Evolutionary conservation across 139 green algal species (phyloP).

Genomic region (Closterium sp.): DNA sequence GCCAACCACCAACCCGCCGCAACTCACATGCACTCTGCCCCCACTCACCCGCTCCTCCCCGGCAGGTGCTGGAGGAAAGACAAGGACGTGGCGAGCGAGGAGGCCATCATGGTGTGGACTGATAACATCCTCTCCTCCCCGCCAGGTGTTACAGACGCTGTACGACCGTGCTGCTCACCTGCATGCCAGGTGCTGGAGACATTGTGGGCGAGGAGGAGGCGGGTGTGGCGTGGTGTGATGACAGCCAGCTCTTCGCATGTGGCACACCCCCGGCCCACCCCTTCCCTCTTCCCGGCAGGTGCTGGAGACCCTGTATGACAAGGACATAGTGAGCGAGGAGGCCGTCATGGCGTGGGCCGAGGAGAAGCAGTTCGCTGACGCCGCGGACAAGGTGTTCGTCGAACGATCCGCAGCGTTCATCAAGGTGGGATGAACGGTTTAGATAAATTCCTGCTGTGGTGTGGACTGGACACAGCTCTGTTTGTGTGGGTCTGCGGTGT

Average conservation of each 20-base stretch:
- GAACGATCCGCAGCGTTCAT: constrained; percentile 64
- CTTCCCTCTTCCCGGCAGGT: constrained; percentile 47
- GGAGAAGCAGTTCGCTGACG: constrained; percentile 83
- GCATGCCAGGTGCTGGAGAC: no score
- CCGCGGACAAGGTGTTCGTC: constrained; percentile 67
- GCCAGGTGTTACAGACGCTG: not conserved
- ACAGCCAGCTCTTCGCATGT: no score
- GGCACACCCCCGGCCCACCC: not conserved
- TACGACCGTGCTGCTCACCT: no score
- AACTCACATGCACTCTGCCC: no score
- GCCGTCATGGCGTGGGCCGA: constrained; percentile 81
- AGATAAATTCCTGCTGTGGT: not conserved
- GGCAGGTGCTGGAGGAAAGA: no score
- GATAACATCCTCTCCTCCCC: not conserved
- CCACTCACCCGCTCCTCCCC: no score
- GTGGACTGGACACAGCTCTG: no score
- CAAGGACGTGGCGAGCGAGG: constrained; percentile 60
- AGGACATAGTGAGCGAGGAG: constrained; percentile 74
- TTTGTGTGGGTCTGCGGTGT: no score
- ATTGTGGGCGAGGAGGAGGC: not conserved
- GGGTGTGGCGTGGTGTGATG: no score
- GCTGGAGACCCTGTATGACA: constrained; percentile 78
- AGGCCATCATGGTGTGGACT: no score
- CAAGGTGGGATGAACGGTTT: constrained; percentile 12
- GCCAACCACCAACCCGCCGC: no score